Base-by-base conservation (phyloP, 306 rosid genomes). In the Potentilla sterilis region DNA sequence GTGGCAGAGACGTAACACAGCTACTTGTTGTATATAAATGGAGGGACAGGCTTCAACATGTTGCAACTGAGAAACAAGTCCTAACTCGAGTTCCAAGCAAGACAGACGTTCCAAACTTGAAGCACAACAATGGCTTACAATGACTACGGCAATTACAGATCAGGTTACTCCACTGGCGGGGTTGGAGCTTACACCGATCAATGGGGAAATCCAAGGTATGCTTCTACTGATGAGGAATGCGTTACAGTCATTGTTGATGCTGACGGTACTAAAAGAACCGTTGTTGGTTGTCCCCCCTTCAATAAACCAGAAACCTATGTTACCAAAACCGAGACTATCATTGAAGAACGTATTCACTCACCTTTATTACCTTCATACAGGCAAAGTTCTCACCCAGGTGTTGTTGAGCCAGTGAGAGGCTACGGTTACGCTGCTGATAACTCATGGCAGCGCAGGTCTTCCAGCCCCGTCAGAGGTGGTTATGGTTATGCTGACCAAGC, bases 71-170 rank as follows among this genome's bases (percentile, higher is more conserved):
- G 52, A 55, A 57, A 57, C 16, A 41, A 57, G 42, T 58, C 28
- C 21, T 58, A 58, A 11, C 72, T 44, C 11, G 16, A 52, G 34
- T 34, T 72, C 40, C 11, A 72, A 55, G 75, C 34, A 67, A 68
- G 67, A 34, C 37, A 74, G 35, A 32, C 9, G 11, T 42, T 41
- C 55, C 42, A 24, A 57, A 41, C 67, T 73, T 42, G 28, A 52
- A 69, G 35, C 34, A 54, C 58, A 62, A 47, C 66, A 61, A 91
- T 91, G 97, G 81, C 66, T 4, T 59, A 46, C 76, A 86, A 58
- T 77, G 78, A 80, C 35, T 79, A 42, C 35, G 8, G 65, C 1
- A 6, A 55, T 1, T 74, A 80, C 64, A 67, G 43, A 52, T 4
- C 46, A 63, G 68, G 75, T 65, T 38, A 69, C 72, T 72, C 77